phyloP scores from a whole-genome alignment of 2,329 filamentous ascomycete species.

The Botryosphaeria agaves region DNA sequence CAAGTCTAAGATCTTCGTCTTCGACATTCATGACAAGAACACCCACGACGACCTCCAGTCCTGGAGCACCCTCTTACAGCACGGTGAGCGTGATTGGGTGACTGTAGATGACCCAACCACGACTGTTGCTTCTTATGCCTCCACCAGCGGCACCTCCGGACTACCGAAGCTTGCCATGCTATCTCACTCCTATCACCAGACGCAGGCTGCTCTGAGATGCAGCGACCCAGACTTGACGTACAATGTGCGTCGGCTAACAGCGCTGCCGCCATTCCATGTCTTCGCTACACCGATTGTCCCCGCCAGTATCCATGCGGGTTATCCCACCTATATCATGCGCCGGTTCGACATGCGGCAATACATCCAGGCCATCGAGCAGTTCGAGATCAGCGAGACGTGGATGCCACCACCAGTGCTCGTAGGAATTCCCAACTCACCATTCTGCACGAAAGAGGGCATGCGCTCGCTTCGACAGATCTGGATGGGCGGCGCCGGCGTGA shows the following conservation, averaged over 20 bases:
- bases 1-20: constrained; percentile 25
- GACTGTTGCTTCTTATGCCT: too few species aligned
- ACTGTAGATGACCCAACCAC: constrained; percentile 22
- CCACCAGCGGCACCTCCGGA: too few species aligned
- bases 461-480: too few species aligned
- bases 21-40: constrained; percentile 25
- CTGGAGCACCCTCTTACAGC: constrained; percentile 26
- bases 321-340: constrained; percentile 8
- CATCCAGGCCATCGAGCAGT: constrained; percentile 27
- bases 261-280: too few species aligned
- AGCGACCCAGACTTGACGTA: too few species aligned
- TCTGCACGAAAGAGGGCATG: too few species aligned
- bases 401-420: constrained; percentile 37
- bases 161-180: too few species aligned
- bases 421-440: constrained; percentile 30
- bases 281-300: too few species aligned
- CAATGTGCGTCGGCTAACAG: too few species aligned
- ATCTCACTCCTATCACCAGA: too few species aligned
- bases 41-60: constrained; percentile 21
- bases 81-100: constrained; percentile 29
- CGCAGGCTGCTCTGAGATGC: too few species aligned
- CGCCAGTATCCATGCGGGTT: constrained; percentile 28
- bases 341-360: constrained; percentile 22
- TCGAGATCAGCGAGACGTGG: constrained; percentile 30
- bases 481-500: too few species aligned